Conservation (phyloP, 352 stramenopile genomes). For the Pseudoperonospora humuli region DNA sequence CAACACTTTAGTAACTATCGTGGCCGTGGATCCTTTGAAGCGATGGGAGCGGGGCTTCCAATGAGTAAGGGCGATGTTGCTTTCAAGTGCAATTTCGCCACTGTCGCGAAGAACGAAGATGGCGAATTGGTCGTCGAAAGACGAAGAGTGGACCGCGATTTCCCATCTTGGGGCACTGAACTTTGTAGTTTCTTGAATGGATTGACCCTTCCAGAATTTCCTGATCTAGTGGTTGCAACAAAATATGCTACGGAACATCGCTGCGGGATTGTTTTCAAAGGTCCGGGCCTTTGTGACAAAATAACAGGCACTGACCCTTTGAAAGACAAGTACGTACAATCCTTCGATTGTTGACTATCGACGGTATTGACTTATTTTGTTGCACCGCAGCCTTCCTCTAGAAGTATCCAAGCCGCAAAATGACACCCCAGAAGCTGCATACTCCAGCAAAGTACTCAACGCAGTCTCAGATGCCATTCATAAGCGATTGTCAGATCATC, state of each 20-base stretch:
- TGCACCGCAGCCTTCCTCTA: conserved; percentile 44
- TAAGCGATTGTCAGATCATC: conserved; percentile 47
- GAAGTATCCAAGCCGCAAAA: conserved; percentile 52
- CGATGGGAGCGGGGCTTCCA: conserved; percentile 73
- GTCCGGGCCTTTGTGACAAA: conserved; percentile 68
- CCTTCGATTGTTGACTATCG: background rate
- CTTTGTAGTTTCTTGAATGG: conserved; percentile 71
- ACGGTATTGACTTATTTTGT: conserved; percentile 1
- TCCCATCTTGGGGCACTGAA: conserved; percentile 73
- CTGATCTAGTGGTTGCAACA: conserved; percentile 54
- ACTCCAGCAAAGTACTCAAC: conserved; percentile 78
- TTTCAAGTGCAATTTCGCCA: conserved; percentile 88
- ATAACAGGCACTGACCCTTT: conserved; percentile 83
- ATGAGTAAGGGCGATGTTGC: conserved; percentile 84
- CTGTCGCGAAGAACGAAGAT: conserved; percentile 53
- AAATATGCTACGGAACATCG: conserved; percentile 87
- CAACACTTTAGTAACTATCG: conserved; percentile 59
- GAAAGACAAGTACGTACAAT: conserved; percentile 69
- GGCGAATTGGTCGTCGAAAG: conserved; percentile 57
- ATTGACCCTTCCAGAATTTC: conserved; percentile 50
- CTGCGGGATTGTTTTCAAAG: conserved; percentile 83
- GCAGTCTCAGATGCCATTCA: conserved; percentile 66
- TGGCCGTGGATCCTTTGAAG: conserved; percentile 80
- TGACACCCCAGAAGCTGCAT: conserved; percentile 51
- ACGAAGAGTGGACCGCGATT: conserved; percentile 80